A percentile compares a stretch with the other conserved stretches of the same genome.
phyloP scores from a whole-genome alignment of 2,329 filamentous ascomycete genomes.

The Ilyonectria sp. region DNA sequence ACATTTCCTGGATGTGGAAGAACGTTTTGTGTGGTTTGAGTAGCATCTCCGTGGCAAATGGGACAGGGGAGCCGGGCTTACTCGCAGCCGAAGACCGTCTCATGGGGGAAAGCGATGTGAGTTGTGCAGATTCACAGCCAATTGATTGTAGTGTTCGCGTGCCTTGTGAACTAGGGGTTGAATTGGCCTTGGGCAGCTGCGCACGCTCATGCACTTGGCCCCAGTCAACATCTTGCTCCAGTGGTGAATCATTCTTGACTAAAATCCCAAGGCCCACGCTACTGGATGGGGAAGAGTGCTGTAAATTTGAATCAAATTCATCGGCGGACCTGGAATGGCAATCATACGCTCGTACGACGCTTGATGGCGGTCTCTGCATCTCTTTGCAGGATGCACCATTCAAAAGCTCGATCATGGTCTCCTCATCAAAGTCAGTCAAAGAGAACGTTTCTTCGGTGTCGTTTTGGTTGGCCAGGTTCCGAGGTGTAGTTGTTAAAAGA shows the following conservation, averaged over 20 bases:
- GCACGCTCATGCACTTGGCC: conserved; percentile 45
- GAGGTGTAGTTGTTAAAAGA: background rate
- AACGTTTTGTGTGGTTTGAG: conserved; percentile 61
- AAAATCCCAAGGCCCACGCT: conserved; percentile 8
- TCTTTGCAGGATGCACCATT: conserved; percentile 21
- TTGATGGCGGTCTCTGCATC: conserved; percentile 47
- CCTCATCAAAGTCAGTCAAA: conserved; percentile 34
- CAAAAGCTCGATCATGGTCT: conserved; percentile 36
- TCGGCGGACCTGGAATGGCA: conserved; percentile 52
- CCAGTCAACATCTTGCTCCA: conserved; percentile 61
- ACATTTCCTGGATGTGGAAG: conserved; percentile 75
- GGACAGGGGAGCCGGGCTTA: background rate
- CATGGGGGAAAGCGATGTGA: conserved; percentile 1
- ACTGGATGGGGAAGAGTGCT: conserved; percentile 51
- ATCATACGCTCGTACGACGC: conserved; percentile 52
- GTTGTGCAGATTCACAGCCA: conserved; percentile 2
- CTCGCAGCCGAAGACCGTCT: conserved; percentile 24
- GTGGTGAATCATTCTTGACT: conserved; percentile 24
- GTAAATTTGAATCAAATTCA: conserved; percentile 55
- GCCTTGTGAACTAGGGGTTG: conserved; percentile 8
- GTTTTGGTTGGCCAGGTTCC: background rate
- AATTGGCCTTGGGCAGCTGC: conserved; percentile 17
- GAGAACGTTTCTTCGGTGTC: conserved; percentile 13
- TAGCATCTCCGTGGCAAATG: conserved; percentile 13
- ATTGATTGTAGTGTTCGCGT: conserved; percentile 12